Evolutionary conservation across 805 yeast genomes (phyloP).

Genomic region (Spathaspora hagerdaliae): DNA sequence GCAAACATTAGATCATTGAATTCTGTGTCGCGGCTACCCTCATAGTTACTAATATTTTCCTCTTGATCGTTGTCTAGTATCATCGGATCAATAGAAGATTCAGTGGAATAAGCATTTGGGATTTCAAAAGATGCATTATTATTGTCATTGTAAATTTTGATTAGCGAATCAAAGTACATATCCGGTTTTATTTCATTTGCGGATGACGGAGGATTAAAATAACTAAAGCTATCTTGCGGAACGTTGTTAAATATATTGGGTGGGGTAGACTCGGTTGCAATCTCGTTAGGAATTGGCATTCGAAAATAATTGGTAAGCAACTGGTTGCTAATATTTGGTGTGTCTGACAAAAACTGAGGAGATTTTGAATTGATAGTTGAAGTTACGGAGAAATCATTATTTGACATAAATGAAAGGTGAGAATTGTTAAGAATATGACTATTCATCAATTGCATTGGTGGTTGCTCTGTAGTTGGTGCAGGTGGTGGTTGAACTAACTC

Average conservation of each 20-base stretch:
- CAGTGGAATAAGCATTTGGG: neutral
- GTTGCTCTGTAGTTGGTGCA: slow-evolving; percentile 1
- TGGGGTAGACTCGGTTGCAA: slow-evolving; percentile 2
- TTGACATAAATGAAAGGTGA: too few species aligned
- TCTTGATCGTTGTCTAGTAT: neutral
- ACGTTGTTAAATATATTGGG: slow-evolving; percentile 6
- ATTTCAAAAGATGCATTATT: neutral
- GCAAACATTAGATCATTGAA: neutral
- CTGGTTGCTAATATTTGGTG: slow-evolving; percentile 3
- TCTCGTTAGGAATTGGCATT: slow-evolving; percentile 7
- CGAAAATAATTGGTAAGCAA: slow-evolving; percentile 3
- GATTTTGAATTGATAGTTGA: neutral
- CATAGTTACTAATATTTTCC: neutral
- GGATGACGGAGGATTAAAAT: slow-evolving; percentile 2
- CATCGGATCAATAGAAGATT: neutral
- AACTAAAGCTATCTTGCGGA: slow-evolving; percentile 6
- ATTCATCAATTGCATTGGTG: slow-evolving; percentile 1
- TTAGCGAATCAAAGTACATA: slow-evolving; percentile 6
- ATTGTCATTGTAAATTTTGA: slow-evolving; percentile 1
- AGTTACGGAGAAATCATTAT: neutral
- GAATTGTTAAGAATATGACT: too few species aligned
- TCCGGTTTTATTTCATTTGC: slow-evolving; percentile 8
- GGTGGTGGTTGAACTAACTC: neutral
- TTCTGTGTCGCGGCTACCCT: neutral
- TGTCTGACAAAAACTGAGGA: slow-evolving; percentile 5